These are phyloP conservation scores for Hibiscus tridactylites DNA, from an alignment of 345 rosid species.

Conservation along the genomic window DNA sequence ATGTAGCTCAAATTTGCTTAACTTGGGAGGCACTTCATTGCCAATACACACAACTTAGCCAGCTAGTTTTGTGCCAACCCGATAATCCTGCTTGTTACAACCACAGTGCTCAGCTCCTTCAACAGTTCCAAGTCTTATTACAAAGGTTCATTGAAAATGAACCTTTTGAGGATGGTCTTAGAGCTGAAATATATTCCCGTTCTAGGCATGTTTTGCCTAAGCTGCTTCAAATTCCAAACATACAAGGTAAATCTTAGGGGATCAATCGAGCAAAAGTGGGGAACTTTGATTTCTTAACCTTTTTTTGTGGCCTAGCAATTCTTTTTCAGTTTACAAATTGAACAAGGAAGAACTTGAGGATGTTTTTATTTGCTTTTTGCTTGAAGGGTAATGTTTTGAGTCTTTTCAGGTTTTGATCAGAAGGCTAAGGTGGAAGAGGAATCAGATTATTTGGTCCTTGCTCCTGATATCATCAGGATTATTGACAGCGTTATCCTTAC, in stretches of 20 bases:
- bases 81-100: slow-evolving; percentile 57
- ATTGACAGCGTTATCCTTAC: slow-evolving; percentile 63
- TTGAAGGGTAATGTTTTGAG: slow-evolving; percentile 11
- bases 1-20: slow-evolving; percentile 89
- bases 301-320: neutral
- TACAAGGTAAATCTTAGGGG: slow-evolving; percentile 42
- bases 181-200: slow-evolving; percentile 71
- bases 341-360: neutral
- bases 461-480: slow-evolving; percentile 52
- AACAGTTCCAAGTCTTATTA: slow-evolving; percentile 78
- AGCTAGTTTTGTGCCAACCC: slow-evolving; percentile 55
- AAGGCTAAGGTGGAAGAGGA: slow-evolving; percentile 49
- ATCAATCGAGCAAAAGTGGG: neutral
- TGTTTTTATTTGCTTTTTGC: slow-evolving; percentile 3
- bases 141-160: slow-evolving; percentile 93
- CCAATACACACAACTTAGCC: slow-evolving; percentile 76
- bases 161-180: slow-evolving; percentile 71
- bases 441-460: slow-evolving; percentile 43
- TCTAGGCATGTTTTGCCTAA: slow-evolving; percentile 63
- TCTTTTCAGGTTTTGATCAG: slow-evolving; percentile 46
- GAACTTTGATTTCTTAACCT: neutral
- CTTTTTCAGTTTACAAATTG: neutral
- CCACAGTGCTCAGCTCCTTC: slow-evolving; percentile 76
- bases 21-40: slow-evolving; percentile 98
- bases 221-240: slow-evolving; percentile 82